These are phyloP conservation scores for Gypsophila paniculata DNA, from an alignment of 179 eudicot genomes.

Conservation along the genomic window DNA sequence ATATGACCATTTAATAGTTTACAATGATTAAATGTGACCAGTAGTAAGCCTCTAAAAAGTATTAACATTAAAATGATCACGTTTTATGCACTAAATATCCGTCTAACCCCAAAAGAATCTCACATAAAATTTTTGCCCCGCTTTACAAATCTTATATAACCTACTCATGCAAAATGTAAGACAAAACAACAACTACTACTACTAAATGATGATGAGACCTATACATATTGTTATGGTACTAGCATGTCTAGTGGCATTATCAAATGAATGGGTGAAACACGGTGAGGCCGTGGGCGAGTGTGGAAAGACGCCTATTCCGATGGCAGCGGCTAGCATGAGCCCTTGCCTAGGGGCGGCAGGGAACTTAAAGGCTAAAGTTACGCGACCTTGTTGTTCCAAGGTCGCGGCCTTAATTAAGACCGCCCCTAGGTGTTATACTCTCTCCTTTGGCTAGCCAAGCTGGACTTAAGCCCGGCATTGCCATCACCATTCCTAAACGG, in stretches of 20 bases:
- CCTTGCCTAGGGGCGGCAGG: slow-evolving; percentile 48
- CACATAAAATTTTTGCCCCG: background rate
- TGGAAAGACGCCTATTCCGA: slow-evolving; percentile 39
- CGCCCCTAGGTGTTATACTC: slow-evolving; percentile 47
- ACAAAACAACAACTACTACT: background rate
- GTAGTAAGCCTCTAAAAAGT: too few species aligned
- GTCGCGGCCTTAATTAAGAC: slow-evolving; percentile 43
- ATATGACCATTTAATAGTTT: too few species aligned
- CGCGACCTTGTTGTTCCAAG: slow-evolving; percentile 45
- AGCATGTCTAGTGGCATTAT: slow-evolving; percentile 26
- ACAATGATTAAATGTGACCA: too few species aligned
- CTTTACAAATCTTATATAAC: background rate
- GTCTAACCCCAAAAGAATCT: too few species aligned
- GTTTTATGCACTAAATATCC: too few species aligned
- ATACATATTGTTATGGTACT: slow-evolving; percentile 17
- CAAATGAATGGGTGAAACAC: slow-evolving; percentile 17
- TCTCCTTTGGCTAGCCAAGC: slow-evolving; percentile 52
- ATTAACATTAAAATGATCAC: too few species aligned
- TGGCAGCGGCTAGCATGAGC: slow-evolving; percentile 48
- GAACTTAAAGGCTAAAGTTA: slow-evolving; percentile 32
- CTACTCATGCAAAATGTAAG: background rate
- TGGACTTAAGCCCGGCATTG: slow-evolving; percentile 51
- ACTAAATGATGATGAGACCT: slow-evolving; percentile 14
- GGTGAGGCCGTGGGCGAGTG: slow-evolving; percentile 47
- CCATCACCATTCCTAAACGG: slow-evolving; percentile 51